Evolutionary conservation across 1,139 yeast species (phyloP).

Genomic region (Ashbya aceris): DNA sequence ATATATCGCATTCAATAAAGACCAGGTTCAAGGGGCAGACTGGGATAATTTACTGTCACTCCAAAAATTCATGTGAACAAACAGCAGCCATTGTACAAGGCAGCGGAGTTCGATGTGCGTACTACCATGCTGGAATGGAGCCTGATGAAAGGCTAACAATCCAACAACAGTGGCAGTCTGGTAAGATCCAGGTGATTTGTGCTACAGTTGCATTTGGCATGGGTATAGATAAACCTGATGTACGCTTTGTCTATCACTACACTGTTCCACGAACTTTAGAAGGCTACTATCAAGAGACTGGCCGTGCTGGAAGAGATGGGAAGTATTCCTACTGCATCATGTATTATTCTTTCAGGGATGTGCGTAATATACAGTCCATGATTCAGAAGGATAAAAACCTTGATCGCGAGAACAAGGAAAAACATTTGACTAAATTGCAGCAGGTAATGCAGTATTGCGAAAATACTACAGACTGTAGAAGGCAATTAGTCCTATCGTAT

Average conservation of each 20-base stretch:
- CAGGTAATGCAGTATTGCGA: constrained; percentile 91
- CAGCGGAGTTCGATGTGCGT: constrained; percentile 59
- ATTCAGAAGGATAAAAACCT: constrained; percentile 69
- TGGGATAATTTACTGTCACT: constrained; percentile 91
- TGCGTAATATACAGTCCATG: constrained; percentile 61
- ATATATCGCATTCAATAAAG: constrained; percentile 50
- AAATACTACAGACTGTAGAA: constrained; percentile 79
- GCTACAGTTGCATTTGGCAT: constrained; percentile 98
- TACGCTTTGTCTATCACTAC: constrained; percentile 79
- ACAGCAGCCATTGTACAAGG: constrained; percentile 53
- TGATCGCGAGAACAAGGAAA: constrained; percentile 57
- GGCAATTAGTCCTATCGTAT: constrained; percentile 80
- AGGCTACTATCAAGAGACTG: constrained; percentile 96
- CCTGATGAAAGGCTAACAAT: constrained; percentile 62
- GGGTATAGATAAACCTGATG: constrained; percentile 98
- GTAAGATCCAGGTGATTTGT: constrained; percentile 66
- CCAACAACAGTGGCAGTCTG: constrained; percentile 77
- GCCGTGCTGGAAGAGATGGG: constrained; percentile 98
- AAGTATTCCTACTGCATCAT: constrained; percentile 68
- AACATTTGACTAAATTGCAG: constrained; percentile 65
- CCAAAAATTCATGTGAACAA: constrained; percentile 80
- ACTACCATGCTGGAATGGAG: constrained; percentile 90
- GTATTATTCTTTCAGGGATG: constrained; percentile 73
- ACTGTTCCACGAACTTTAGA: constrained; percentile 87
- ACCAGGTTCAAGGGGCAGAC: constrained; percentile 48